Evolutionary conservation across 306 rosid species (phyloP).

Genomic region (Pterocarpus macrocarpus): DNA sequence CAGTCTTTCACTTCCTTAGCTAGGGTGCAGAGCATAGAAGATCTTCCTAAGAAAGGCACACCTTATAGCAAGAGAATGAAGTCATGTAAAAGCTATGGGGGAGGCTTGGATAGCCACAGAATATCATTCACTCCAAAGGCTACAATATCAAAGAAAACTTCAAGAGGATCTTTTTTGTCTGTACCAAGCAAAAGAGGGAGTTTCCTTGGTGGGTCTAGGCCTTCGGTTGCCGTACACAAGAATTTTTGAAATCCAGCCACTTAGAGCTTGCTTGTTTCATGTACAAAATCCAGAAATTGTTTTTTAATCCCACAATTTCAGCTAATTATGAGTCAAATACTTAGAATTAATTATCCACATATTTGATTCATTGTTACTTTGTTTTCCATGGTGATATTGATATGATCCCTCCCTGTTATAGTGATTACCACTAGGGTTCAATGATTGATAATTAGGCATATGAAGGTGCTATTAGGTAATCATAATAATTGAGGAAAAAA

Average conservation of each 20-base stretch:
- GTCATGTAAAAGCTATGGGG: conserved; percentile 79
- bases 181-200: conserved; percentile 49
- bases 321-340: conserved; percentile 35
- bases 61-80: conserved; percentile 66
- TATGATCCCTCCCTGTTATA: conserved; percentile 1
- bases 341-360: conserved; percentile 10
- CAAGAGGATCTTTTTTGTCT: conserved; percentile 58
- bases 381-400: conserved; percentile 20
- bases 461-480: not conserved
- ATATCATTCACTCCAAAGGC: conserved; percentile 61
- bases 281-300: conserved; percentile 12
- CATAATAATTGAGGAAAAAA: not conserved
- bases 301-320: conserved; percentile 14
- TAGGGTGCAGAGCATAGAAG: conserved; percentile 73
- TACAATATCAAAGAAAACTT: conserved; percentile 75
- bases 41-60: conserved; percentile 74
- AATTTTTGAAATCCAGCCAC: conserved; percentile 33
- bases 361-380: not conserved
- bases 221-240: conserved; percentile 46
- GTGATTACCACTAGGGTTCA: not conserved
- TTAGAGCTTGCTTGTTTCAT: conserved; percentile 11
- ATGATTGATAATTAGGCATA: conserved; percentile 6
- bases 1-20: conserved; percentile 79
- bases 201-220: conserved; percentile 49
- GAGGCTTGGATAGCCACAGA: conserved; percentile 64